Evolutionary conservation across 345 rosid genomes (phyloP).

Genomic region (Anacardium occidentale): DNA sequence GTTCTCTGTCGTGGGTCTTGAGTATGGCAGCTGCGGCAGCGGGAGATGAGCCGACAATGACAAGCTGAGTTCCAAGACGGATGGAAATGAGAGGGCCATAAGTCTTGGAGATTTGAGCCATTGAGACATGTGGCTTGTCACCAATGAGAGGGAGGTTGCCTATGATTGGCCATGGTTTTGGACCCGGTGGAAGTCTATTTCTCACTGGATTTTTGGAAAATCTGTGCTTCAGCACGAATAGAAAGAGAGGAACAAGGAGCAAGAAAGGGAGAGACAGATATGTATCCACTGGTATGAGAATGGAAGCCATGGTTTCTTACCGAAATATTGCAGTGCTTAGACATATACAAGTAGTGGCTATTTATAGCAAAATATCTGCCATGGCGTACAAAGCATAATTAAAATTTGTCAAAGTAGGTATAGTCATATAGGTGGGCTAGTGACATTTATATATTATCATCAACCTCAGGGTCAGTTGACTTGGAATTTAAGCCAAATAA

Average conservation of each 20-base stretch:
- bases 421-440: too few species aligned
- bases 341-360: not conserved
- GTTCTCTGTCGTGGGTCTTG: slow-evolving; percentile 26
- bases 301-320: not conserved
- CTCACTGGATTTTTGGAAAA: not conserved
- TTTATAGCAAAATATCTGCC: not conserved
- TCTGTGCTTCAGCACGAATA: not conserved
- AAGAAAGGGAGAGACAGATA: not conserved
- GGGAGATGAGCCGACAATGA: slow-evolving; percentile 26
- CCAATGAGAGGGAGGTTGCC: slow-evolving; percentile 23
- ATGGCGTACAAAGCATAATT: too few species aligned
- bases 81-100: slow-evolving; percentile 29
- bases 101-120: slow-evolving; percentile 7
- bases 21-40: slow-evolving; percentile 28
- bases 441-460: too few species aligned
- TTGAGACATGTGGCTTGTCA: slow-evolving; percentile 9
- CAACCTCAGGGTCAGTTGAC: too few species aligned
- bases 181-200: slow-evolving; percentile 23
- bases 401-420: too few species aligned
- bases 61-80: slow-evolving; percentile 24
- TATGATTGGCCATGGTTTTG: slow-evolving; percentile 28
- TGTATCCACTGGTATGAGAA: too few species aligned
- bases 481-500: too few species aligned
- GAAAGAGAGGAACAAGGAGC: not conserved
- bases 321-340: not conserved